Evolutionary conservation across 2,329 filamentous ascomycete species (phyloP).

Genomic region (Exophiala aquamarina): DNA sequence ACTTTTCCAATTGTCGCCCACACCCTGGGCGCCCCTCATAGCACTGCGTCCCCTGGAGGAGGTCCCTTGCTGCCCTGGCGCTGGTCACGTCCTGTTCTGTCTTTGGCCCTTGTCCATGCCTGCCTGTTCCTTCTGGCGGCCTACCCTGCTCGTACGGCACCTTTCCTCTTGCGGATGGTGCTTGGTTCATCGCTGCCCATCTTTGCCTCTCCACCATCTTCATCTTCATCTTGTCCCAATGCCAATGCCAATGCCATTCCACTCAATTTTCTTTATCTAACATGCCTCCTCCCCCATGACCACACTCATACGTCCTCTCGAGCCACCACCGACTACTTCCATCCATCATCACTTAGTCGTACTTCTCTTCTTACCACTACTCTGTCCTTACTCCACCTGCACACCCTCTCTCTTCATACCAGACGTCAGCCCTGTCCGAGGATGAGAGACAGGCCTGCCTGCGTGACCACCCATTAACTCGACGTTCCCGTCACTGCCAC

Average conservation of each 20-base stretch:
- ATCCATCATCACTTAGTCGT: neutral
- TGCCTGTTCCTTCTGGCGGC: neutral
- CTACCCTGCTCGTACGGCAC: neutral
- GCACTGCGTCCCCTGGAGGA: no score
- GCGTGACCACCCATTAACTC: conserved; percentile 19
- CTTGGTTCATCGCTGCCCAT: conserved; percentile 3
- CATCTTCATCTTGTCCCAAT: neutral
- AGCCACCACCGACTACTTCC: neutral
- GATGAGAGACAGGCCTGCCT: conserved; percentile 17
- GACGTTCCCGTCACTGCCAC: conserved; percentile 15
- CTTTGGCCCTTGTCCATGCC: neutral
- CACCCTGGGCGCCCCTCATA: neutral
- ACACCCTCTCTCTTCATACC: neutral
- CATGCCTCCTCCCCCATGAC: conserved; percentile 2
- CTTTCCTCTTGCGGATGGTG: conserved; percentile 1
- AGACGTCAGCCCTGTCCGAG: conserved; percentile 18
- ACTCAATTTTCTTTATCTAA: conserved; percentile 4
- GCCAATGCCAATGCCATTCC: conserved; percentile 4
- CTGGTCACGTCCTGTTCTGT: no score
- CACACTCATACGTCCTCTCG: neutral
- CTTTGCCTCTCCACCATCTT: conserved; percentile 6
- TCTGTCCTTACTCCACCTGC: neutral
- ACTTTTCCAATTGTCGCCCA: no score
- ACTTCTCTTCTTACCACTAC: neutral
- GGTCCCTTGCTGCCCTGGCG: no score